These are phyloP conservation scores for Starmerella bacillaris DNA, from an alignment of 805 yeast genomes.

Conservation along the genomic window DNA sequence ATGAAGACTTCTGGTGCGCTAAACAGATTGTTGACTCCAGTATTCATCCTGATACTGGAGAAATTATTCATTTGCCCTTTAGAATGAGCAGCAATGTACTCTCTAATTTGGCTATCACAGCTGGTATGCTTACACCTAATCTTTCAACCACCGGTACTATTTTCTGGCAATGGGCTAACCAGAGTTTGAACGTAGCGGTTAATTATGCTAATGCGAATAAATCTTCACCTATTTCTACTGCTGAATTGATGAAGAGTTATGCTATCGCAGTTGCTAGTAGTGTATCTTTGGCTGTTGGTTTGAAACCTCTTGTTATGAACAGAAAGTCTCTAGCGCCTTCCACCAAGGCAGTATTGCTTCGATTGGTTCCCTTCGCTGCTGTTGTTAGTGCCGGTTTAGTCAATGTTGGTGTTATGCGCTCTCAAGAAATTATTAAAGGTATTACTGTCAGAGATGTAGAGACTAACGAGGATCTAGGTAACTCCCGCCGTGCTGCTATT, in stretches of 20 bases:
- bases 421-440: constrained; percentile 64
- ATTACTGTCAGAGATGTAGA: constrained; percentile 26
- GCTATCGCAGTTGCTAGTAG: constrained; percentile 82
- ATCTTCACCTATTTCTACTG: constrained; percentile 70
- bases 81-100: constrained; percentile 94
- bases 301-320: constrained; percentile 78
- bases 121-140: constrained; percentile 94
- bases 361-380: constrained; percentile 95
- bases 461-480: constrained; percentile 32
- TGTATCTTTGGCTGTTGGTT: constrained; percentile 87
- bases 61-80: constrained; percentile 79
- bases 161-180: constrained; percentile 97
- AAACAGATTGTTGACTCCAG: constrained; percentile 78
- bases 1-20: constrained; percentile 75
- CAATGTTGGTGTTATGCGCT: constrained; percentile 91
- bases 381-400: constrained; percentile 94
- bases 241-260: constrained; percentile 63
- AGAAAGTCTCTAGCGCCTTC: constrained; percentile 50
- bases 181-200: constrained; percentile 88
- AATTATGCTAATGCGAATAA: constrained; percentile 93
- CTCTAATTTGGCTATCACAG: constrained; percentile 84
- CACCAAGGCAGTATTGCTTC: constrained; percentile 53
- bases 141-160: constrained; percentile 77
- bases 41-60: constrained; percentile 92
- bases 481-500: constrained; percentile 70